These are phyloP conservation scores for Rubia tinctorum DNA, from an alignment of 305 asterid genomes.

Conservation along the genomic window DNA sequence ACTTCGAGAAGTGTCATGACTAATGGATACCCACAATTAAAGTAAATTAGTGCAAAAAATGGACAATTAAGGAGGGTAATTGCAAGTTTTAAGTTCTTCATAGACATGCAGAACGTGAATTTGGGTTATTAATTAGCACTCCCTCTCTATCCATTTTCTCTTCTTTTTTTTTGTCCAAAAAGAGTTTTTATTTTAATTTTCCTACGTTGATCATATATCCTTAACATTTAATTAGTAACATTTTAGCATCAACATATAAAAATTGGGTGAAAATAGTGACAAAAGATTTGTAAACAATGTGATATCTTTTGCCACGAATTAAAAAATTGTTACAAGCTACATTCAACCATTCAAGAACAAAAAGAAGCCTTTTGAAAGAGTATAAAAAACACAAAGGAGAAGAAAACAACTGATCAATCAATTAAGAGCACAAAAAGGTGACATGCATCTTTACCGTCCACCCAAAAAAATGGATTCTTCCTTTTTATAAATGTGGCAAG, in stretches of 20 bases:
- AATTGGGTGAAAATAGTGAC: too few species aligned
- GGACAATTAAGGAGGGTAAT: conserved; percentile 1
- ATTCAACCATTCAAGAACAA: neutral
- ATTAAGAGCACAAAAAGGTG: neutral
- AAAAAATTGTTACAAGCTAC: neutral
- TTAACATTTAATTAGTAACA: too few species aligned
- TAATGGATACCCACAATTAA: neutral
- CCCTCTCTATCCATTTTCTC: neutral
- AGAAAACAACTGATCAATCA: neutral
- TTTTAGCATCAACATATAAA: too few species aligned
- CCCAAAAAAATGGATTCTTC: neutral
- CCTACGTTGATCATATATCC: neutral
- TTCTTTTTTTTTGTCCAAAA: neutral
- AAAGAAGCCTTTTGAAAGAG: neutral
- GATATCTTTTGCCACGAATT: too few species aligned
- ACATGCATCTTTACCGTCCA: neutral
- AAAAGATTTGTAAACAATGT: too few species aligned
- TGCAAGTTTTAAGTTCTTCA: neutral
- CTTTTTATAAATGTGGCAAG: too few species aligned
- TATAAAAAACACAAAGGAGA: neutral
- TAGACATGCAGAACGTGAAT: neutral
- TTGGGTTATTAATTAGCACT: neutral
- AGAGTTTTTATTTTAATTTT: neutral
- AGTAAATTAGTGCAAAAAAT: neutral
- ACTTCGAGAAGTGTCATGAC: neutral